Percentiles rank a stretch among this genome's conserved stretches.
Evolutionary conservation across 805 yeast species (phyloP).

Genomic region (Kodamaea kaohsiungensis): DNA sequence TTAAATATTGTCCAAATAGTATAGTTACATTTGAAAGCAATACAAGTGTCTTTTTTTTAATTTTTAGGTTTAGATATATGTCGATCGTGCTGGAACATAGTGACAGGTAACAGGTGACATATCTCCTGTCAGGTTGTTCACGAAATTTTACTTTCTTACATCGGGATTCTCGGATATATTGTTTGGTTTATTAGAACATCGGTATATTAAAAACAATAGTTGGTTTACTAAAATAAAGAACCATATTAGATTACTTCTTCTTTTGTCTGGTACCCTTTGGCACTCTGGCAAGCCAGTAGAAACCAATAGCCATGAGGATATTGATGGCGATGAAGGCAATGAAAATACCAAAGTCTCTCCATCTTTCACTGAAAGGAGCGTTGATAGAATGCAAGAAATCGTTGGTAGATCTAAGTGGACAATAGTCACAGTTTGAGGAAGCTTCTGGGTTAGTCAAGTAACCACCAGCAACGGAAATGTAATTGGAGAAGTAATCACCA

Average conservation of each 20-base stretch:
- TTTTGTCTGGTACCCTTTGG: constrained; percentile 44
- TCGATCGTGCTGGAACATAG: too few relatives aligned
- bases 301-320: constrained; percentile 28
- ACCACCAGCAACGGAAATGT: constrained; percentile 49
- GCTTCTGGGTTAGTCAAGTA: constrained; percentile 56
- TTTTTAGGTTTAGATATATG: too few relatives aligned
- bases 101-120: too few relatives aligned
- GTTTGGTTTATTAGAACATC: too few relatives aligned
- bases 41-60: too few relatives aligned
- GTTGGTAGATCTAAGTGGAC: constrained; percentile 57
- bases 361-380: constrained; percentile 50
- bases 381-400: constrained; percentile 50
- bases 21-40: too few relatives aligned
- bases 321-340: constrained; percentile 36
- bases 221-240: too few relatives aligned
- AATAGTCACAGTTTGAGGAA: constrained; percentile 51
- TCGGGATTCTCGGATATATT: too few relatives aligned
- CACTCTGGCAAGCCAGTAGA: constrained; percentile 71
- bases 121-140: too few relatives aligned
- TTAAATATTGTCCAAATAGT: too few relatives aligned
- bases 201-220: too few relatives aligned
- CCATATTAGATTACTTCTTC: constrained; percentile 5
- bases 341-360: constrained; percentile 67
- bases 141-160: too few relatives aligned
- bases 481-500: constrained; percentile 49